phyloP scores from a whole-genome alignment of 495 filamentous ascomycete species.

The Tirmania nivea region DNA sequence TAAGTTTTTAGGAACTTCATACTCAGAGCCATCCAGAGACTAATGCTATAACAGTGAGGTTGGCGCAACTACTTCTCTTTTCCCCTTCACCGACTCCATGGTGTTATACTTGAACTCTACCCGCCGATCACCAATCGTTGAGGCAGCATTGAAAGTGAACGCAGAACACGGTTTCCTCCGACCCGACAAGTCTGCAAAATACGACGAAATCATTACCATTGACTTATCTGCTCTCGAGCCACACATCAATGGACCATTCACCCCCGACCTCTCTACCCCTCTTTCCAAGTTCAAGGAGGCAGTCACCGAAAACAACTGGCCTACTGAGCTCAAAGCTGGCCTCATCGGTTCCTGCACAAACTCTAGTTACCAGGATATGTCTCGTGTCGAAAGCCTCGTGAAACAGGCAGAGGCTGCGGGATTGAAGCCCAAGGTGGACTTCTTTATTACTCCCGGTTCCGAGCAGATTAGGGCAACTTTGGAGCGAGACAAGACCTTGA shows the following conservation, averaged over 20 bases:
- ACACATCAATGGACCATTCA: conserved; percentile 94
- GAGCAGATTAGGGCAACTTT: conserved; percentile 93
- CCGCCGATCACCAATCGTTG: conserved; percentile 48
- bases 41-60: conserved; percentile 39
- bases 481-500: conserved; percentile 61
- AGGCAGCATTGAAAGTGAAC: conserved; percentile 33
- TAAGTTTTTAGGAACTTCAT: conserved; percentile 1
- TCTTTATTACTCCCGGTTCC: conserved; percentile 90
- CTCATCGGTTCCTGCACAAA: conserved; percentile 97
- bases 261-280: conserved; percentile 81
- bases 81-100: conserved; percentile 56
- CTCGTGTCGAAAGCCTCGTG: conserved; percentile 71
- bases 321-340: conserved; percentile 68
- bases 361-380: conserved; percentile 97
- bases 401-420: conserved; percentile 75
- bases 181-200: conserved; percentile 61
- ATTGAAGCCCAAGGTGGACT: conserved; percentile 66
- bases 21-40: background rate
- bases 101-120: conserved; percentile 64
- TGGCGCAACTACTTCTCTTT: conserved; percentile 87
- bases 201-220: conserved; percentile 83
- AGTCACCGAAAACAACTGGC: conserved; percentile 70
- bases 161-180: conserved; percentile 36
- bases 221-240: conserved; percentile 78
- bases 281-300: conserved; percentile 68